These are phyloP conservation scores for Botrytis squamosa DNA, from an alignment of 2,329 filamentous ascomycete genomes.

Conservation along the genomic window DNA sequence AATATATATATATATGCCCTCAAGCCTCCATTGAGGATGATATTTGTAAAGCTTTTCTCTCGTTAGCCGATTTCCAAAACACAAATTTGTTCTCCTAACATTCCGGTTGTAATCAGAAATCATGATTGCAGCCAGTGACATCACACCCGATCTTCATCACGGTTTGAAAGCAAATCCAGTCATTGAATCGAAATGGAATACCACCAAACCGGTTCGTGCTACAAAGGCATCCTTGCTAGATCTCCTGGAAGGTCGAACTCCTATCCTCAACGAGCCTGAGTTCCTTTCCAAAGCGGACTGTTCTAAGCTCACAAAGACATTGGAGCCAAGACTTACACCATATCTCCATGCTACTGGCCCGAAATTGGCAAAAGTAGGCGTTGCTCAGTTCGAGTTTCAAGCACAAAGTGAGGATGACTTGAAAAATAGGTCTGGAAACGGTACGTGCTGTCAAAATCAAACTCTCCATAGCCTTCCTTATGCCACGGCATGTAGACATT, in stretches of 20 bases:
- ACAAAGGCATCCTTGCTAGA: neutral
- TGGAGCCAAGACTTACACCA: conserved; percentile 7
- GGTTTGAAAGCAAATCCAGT: neutral
- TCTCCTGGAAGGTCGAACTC: conserved; percentile 7
- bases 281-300: neutral
- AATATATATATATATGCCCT: neutral
- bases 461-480: neutral
- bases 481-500: neutral
- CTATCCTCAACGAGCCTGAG: conserved; percentile 2
- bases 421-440: conserved; percentile 15
- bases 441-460: neutral
- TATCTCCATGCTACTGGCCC: conserved; percentile 18
- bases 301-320: neutral
- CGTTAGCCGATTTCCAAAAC: neutral
- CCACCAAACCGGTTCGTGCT: neutral
- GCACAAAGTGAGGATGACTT: conserved; percentile 13
- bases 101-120: neutral
- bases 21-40: neutral
- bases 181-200: neutral
- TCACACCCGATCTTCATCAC: neutral
- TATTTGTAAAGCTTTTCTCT: neutral
- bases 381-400: conserved; percentile 18
- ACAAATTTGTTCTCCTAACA: neutral
- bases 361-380: conserved; percentile 9
- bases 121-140: neutral